These are phyloP conservation scores for Xylaria sp. DNA, from an alignment of 2,329 filamentous ascomycete genomes.

Conservation along the genomic window DNA sequence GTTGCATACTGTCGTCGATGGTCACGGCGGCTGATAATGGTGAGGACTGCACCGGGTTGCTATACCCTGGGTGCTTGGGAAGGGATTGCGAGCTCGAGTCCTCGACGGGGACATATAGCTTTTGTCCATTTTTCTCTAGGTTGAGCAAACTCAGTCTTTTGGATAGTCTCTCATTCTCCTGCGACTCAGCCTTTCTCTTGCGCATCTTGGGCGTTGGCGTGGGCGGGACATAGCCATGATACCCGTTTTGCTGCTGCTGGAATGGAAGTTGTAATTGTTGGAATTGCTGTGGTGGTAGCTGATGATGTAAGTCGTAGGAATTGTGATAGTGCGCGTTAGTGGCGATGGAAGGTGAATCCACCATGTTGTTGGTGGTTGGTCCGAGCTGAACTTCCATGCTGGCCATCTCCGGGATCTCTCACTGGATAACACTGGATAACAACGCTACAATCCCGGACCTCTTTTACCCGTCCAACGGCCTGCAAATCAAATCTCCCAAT, in stretches of 20 bases:
- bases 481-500: slow-evolving; percentile 25
- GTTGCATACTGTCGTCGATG: slow-evolving; percentile 72
- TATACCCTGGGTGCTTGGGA: slow-evolving; percentile 26
- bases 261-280: slow-evolving; percentile 8
- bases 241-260: slow-evolving; percentile 18
- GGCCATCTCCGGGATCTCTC: slow-evolving; percentile 18
- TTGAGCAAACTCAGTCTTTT: slow-evolving; percentile 87
- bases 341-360: slow-evolving; percentile 31
- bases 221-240: slow-evolving; percentile 28
- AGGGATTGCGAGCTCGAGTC: slow-evolving; percentile 50
- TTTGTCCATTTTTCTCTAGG: slow-evolving; percentile 71
- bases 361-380: slow-evolving; percentile 36
- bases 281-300: slow-evolving; percentile 27
- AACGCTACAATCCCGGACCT: slow-evolving; percentile 14
- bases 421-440: background rate
- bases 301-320: slow-evolving; percentile 32
- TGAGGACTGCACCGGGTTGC: slow-evolving; percentile 33
- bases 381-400: slow-evolving; percentile 43
- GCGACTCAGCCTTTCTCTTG: slow-evolving; percentile 70
- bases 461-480: slow-evolving; percentile 24
- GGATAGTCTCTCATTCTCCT: slow-evolving; percentile 77
- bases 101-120: slow-evolving; percentile 73
- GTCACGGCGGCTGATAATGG: slow-evolving; percentile 30
- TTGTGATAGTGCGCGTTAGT: slow-evolving; percentile 26
- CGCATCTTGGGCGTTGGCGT: slow-evolving; percentile 49